Evolutionary conservation across 768 basidiomycete genomes (phyloP).

Genomic region (Pleurotus cornucopiae): DNA sequence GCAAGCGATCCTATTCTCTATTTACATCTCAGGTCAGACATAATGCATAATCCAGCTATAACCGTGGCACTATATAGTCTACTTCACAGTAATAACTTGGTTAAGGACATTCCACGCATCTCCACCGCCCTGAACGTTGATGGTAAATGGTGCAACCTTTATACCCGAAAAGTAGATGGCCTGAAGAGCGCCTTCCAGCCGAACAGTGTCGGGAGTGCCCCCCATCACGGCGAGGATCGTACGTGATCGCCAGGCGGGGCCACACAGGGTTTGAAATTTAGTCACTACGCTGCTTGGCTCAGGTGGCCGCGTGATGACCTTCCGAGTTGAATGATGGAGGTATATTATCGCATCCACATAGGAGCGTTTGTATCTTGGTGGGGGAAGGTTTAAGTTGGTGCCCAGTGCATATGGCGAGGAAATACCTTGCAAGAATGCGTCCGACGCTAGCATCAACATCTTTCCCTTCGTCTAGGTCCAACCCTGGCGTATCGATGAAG

Average conservation of each 20-base stretch:
- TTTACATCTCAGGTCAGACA: no score
- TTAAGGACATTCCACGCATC: background rate
- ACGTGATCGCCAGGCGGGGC: background rate
- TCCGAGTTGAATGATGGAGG: background rate
- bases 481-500: constrained; percentile 1
- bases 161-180: background rate
- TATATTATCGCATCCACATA: constrained; percentile 1
- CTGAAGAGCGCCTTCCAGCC: background rate
- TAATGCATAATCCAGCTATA: no score
- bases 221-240: background rate
- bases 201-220: background rate
- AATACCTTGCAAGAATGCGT: background rate
- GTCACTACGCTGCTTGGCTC: background rate
- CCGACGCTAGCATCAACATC: background rate
- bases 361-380: background rate
- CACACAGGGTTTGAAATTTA: background rate
- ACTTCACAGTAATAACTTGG: background rate
- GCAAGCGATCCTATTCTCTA: no score
- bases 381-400: background rate
- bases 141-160: background rate
- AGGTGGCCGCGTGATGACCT: background rate
- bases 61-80: no score
- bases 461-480: background rate
- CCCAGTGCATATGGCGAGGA: background rate
- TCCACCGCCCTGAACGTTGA: no score